A percentile compares a stretch with the other conserved stretches of the same genome.
Evolutionary conservation across 2,329 filamentous ascomycete genomes (phyloP).

Genomic region (Neopestalotiopsis clavispora): DNA sequence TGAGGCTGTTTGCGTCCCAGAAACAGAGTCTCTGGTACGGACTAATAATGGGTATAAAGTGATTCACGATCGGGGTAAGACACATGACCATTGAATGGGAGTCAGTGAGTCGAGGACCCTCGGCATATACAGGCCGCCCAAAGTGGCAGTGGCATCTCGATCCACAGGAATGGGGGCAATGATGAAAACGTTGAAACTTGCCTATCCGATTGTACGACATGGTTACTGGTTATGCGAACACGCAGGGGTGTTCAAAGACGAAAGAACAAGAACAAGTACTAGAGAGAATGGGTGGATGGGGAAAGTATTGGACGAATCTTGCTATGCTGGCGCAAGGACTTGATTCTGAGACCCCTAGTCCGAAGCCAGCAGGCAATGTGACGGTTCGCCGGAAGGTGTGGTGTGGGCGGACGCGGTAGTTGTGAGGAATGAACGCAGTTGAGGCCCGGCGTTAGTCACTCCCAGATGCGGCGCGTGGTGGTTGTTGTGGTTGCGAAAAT

Average conservation of each 20-base stretch:
- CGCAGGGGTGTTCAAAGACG: constrained; percentile 2
- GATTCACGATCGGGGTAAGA: background rate
- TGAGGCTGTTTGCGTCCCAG: constrained; percentile 15
- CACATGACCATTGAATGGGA: background rate
- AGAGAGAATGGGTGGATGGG: constrained; percentile 4
- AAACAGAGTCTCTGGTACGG: background rate
- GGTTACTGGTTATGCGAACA: constrained; percentile 31
- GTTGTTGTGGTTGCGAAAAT: background rate
- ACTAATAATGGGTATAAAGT: background rate
- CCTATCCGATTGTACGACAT: constrained; percentile 80
- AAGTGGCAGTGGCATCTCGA: constrained; percentile 17
- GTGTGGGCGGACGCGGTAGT: background rate
- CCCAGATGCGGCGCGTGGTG: background rate
- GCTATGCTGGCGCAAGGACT: background rate
- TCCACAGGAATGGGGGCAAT: constrained; percentile 21
- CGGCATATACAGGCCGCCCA: background rate
- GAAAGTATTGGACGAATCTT: background rate
- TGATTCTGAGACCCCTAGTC: constrained; percentile 3
- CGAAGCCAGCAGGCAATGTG: background rate
- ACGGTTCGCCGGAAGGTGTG: constrained; percentile 3
- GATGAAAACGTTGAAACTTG: constrained; percentile 39
- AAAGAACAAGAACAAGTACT: background rate
- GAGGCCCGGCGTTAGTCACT: background rate
- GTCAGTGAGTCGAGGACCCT: background rate
- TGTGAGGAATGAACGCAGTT: background rate